Evolutionary conservation across 257 asterid species (phyloP), one percentile per base, ranked within the genome.

Genomic region (Lavandula angustifolia): DNA sequence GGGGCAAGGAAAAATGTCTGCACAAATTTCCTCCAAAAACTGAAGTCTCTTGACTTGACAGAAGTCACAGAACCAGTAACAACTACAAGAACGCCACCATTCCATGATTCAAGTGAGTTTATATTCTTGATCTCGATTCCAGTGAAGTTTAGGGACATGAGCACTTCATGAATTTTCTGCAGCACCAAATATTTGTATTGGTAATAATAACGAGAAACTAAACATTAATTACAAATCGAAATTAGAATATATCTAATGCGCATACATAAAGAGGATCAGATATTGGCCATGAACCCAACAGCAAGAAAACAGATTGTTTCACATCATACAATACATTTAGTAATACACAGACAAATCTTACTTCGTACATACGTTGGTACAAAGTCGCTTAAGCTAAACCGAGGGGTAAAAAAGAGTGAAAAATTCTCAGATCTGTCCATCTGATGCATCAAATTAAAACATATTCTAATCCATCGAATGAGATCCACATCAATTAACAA

Each of bases 1-100:
- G 99, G 99, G 55, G 99, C 99, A 56, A 92, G 96, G 72, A 89
- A 85, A 73, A 92, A 85, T 16, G 95, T 85, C 80, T 92, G 97
- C 68, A 85, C 78, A 42, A 92, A 92, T 53, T 80, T 84, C 87
- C 89, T 89, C 79, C 83, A 69, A 33, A 69, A 79, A 54, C 31
- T 70, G 72, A 73, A 69, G 68, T 84, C 83, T 72, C 78, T 74
- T 3, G 86, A 72, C 76, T 81, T 81, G 40, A 89, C 91, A 31
- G 76, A 75, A 62, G 80, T 81, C 35, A 89, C 91, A 31, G 76
- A 75, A 62, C 99, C 99, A 70, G 95, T 78, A 68, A 84, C 94
- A 62, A 82, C 94, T 58, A 92, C 89, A 13, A 85, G 81, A 70
- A 92, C 85, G 40, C 97, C 97, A 11, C 85, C 88, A 46, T 35